Percentiles rank a stretch among this genome's conserved stretches.
Conservation (phyloP, 805 yeast genomes). For the Priceomyces castillae region DNA sequence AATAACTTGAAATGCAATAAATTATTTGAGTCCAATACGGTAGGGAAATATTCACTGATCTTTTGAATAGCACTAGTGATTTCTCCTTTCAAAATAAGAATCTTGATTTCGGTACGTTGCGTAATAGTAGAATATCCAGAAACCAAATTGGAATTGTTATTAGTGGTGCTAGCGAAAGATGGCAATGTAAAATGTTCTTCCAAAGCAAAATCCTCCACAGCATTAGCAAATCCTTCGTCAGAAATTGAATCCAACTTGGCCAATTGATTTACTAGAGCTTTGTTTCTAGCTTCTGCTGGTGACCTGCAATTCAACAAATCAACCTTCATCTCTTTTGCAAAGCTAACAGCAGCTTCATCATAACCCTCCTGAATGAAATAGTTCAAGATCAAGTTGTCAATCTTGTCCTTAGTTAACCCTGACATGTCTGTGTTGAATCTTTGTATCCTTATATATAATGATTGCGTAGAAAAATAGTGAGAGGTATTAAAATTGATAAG, state of each 20-base stretch:
- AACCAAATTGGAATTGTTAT: conserved; percentile 12
- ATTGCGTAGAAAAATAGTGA: no score
- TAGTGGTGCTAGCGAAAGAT: neutral
- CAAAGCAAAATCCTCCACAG: conserved; percentile 9
- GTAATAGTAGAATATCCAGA: conserved; percentile 50
- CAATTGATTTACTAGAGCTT: conserved; percentile 11
- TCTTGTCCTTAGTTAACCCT: conserved; percentile 28
- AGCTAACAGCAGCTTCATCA: conserved; percentile 59
- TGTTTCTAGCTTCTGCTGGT: neutral
- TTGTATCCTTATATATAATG: no score
- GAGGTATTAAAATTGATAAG: neutral
- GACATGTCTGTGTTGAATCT: neutral
- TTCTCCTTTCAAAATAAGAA: conserved; percentile 54
- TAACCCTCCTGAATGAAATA: conserved; percentile 78
- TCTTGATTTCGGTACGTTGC: conserved; percentile 52
- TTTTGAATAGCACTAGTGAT: conserved; percentile 56
- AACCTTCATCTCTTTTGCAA: conserved; percentile 56
- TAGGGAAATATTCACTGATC: conserved; percentile 61
- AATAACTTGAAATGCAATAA: conserved; percentile 69
- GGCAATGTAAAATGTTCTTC: conserved; percentile 2
- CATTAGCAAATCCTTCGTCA: conserved; percentile 14
- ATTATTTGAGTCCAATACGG: conserved; percentile 59
- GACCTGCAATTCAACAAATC: neutral
- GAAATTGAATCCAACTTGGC: conserved; percentile 9
- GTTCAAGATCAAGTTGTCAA: conserved; percentile 60